phyloP scores from a whole-genome alignment of 805 yeast species.

The Saturnispora hagleri region DNA sequence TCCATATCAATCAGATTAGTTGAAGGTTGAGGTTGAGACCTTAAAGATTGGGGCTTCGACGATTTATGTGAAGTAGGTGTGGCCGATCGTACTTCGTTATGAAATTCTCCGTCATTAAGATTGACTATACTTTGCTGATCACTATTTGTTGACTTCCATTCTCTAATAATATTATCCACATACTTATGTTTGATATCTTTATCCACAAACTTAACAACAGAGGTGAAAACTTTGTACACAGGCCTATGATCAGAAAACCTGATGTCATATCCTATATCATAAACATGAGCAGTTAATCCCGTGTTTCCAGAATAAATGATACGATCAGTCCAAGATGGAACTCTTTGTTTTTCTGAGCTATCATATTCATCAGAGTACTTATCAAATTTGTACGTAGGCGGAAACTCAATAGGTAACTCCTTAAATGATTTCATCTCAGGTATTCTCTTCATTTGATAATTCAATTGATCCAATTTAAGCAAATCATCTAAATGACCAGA shows the following conservation, averaged over 20 bases:
- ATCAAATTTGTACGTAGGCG: slow-evolving; percentile 90
- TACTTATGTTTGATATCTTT: slow-evolving; percentile 48
- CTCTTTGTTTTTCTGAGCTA: slow-evolving; percentile 82
- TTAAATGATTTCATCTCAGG: slow-evolving; percentile 66
- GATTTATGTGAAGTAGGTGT: slow-evolving; percentile 15
- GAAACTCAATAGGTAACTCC: slow-evolving; percentile 68
- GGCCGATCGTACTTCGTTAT: slow-evolving; percentile 8
- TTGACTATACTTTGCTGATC: slow-evolving; percentile 19
- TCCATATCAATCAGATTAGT: slow-evolving; percentile 18
- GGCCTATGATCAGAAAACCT: slow-evolving; percentile 86
- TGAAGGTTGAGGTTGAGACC: slow-evolving; percentile 1
- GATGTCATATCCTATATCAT: slow-evolving; percentile 53
- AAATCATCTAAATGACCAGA: slow-evolving; percentile 39
- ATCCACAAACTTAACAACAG: slow-evolving; percentile 61
- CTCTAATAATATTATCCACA: slow-evolving; percentile 49
- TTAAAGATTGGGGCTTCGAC: slow-evolving; percentile 9
- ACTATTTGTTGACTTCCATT: slow-evolving; percentile 32
- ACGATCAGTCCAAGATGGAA: slow-evolving; percentile 96
- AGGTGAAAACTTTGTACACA: slow-evolving; percentile 69
- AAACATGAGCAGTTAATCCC: slow-evolving; percentile 49
- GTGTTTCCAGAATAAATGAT: slow-evolving; percentile 55
- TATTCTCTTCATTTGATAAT: slow-evolving; percentile 59
- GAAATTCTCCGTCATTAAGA: slow-evolving; percentile 20
- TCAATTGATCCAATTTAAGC: slow-evolving; percentile 69
- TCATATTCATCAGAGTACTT: slow-evolving; percentile 76